phyloP scores from a whole-genome alignment of 768 basidiomycete species.

The Russula sp. region DNA sequence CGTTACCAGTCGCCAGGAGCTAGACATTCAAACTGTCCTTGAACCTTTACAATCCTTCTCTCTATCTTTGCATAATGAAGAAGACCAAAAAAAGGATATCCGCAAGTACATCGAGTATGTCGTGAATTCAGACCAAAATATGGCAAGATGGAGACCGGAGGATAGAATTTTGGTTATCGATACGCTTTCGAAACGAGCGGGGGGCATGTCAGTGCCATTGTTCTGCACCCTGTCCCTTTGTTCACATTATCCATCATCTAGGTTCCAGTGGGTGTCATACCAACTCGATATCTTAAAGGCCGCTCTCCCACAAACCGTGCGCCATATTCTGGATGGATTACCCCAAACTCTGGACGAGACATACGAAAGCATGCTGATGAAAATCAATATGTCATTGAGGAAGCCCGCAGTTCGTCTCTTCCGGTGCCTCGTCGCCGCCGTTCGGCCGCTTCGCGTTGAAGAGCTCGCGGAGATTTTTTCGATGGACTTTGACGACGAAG shows the following conservation, averaged over 20 bases:
- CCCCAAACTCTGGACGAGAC: neutral
- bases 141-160: neutral
- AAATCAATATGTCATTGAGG: neutral
- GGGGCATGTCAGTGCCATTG: slow-evolving; percentile 4
- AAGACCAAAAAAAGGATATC: neutral
- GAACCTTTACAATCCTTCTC: neutral
- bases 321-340: neutral
- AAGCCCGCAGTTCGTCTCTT: neutral
- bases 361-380: slow-evolving; percentile 4
- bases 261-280: slow-evolving; percentile 2
- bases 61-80: neutral
- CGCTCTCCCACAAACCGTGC: neutral
- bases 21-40: neutral
- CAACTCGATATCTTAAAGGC: neutral
- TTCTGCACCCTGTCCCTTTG: neutral
- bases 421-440: neutral
- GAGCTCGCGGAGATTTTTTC: slow-evolving; percentile 10
- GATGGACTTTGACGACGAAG: neutral
- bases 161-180: neutral
- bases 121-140: neutral
- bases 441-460: slow-evolving; percentile 8
- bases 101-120: neutral
- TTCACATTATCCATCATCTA: neutral
- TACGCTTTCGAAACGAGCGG: neutral
- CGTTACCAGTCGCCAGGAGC: slow-evolving; percentile 6